Conservation (phyloP, 306 rosid species). For the Quercus robur region DNA sequence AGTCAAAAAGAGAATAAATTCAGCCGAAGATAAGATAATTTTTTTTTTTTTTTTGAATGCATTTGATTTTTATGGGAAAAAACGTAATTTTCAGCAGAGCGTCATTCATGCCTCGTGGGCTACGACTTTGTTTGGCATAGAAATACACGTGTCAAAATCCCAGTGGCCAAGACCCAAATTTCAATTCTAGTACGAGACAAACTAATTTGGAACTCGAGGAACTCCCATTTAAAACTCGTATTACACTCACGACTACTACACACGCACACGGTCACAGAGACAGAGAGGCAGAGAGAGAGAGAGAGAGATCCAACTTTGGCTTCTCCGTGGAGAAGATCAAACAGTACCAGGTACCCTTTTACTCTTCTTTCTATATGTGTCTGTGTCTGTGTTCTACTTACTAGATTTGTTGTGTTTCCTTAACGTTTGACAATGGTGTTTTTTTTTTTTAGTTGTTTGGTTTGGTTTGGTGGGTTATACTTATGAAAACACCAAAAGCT, state of each 20-base stretch:
- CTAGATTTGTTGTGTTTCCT: too few relatives aligned
- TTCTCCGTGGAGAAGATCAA: background rate
- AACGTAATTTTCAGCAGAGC: background rate
- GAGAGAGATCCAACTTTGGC: too few relatives aligned
- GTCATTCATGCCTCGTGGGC: background rate
- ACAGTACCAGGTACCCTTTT: too few relatives aligned
- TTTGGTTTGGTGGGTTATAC: background rate
- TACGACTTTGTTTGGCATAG: background rate
- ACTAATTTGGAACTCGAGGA: conserved; percentile 17
- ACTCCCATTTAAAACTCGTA: conserved; percentile 1
- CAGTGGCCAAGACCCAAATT: background rate
- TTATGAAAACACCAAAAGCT: too few relatives aligned
- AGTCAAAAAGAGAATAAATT: background rate
- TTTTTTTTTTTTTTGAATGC: background rate
- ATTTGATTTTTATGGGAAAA: background rate
- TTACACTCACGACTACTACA: conserved; percentile 11
- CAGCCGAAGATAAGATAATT: background rate
- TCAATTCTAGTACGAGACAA: background rate
- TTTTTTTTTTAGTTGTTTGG: background rate
- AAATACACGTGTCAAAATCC: conserved; percentile 10
- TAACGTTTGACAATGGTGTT: too few relatives aligned
- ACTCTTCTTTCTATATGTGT: too few relatives aligned
- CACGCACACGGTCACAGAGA: background rate
- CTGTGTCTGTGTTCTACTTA: too few relatives aligned
- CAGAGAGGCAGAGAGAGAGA: background rate